Conservation (phyloP, 75 land plant species). For the Selaginella tamariscina region DNA sequence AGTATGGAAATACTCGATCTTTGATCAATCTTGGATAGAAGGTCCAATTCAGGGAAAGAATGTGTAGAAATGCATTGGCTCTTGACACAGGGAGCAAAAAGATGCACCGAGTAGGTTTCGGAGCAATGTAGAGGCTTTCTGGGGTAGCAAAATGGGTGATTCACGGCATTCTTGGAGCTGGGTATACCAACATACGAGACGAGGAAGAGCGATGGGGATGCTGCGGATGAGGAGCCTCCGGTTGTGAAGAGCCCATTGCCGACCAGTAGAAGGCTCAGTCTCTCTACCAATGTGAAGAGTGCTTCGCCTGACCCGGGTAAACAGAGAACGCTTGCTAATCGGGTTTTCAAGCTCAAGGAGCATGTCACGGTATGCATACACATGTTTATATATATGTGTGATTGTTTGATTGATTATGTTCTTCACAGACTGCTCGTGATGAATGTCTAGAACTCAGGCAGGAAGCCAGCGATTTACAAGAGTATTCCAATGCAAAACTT, state of each 20-base stretch:
- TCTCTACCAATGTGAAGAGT: slow-evolving; percentile 8
- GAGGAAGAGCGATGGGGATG: slow-evolving; percentile 11
- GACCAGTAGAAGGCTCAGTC: not conserved
- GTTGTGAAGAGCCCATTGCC: slow-evolving; percentile 9
- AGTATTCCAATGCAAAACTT: slow-evolving; percentile 93
- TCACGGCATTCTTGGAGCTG: slow-evolving; percentile 22
- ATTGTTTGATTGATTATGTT: not conserved
- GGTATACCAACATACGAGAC: slow-evolving; percentile 19
- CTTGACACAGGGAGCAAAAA: no score
- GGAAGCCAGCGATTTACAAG: slow-evolving; percentile 86
- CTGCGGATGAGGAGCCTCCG: not conserved
- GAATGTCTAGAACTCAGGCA: slow-evolving; percentile 76
- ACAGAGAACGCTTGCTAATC: slow-evolving; percentile 16
- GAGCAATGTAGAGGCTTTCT: no score
- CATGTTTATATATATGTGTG: not conserved
- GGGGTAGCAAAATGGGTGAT: slow-evolving; percentile 9
- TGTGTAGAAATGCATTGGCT: no score
- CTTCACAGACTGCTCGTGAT: slow-evolving; percentile 38
- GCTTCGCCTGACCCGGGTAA: slow-evolving; percentile 2
- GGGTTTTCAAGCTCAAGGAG: slow-evolving; percentile 18
- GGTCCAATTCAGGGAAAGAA: no score
- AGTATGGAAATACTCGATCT: no score
- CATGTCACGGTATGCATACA: slow-evolving; percentile 12
- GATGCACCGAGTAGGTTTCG: no score
- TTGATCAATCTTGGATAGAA: no score